phyloP scores from a whole-genome alignment of 2,329 filamentous ascomycete genomes.

The Thelonectria rubi region DNA sequence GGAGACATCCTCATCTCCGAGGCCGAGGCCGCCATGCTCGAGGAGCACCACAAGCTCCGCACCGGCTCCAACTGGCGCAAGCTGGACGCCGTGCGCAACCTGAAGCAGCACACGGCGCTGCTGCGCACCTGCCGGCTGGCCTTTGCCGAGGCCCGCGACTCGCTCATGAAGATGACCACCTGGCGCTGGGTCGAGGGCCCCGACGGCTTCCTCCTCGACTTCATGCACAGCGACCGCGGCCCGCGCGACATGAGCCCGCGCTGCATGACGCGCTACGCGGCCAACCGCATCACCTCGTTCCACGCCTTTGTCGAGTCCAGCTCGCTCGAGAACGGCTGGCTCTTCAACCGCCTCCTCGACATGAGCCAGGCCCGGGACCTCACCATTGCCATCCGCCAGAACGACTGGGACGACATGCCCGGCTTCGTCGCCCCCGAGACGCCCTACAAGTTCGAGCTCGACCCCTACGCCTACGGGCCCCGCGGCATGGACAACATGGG shows the following conservation, averaged over 20 bases:
- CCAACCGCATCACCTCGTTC: slow-evolving; percentile 23
- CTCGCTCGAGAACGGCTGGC: slow-evolving; percentile 9
- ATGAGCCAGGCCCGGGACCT: slow-evolving; percentile 18
- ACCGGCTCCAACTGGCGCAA: slow-evolving; percentile 6
- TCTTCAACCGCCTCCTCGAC: slow-evolving; percentile 13
- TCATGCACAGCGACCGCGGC: background rate
- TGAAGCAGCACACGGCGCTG: slow-evolving; percentile 19
- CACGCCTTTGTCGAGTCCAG: slow-evolving; percentile 11
- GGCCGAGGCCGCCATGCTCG: background rate
- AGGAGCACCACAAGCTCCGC: background rate
- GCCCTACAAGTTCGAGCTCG: slow-evolving; percentile 1
- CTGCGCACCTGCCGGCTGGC: slow-evolving; percentile 22
- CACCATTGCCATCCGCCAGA: slow-evolving; percentile 19
- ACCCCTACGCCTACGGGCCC: background rate
- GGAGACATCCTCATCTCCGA: too few relatives aligned
- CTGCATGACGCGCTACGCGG: slow-evolving; percentile 23
- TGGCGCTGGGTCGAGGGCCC: slow-evolving; percentile 8
- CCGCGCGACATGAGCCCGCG: slow-evolving; percentile 2
- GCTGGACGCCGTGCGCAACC: background rate
- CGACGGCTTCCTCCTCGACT: background rate
- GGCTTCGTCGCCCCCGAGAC: slow-evolving; percentile 5
- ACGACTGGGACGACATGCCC: slow-evolving; percentile 15
- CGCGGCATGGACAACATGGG: too few relatives aligned
- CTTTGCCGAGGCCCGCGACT: slow-evolving; percentile 23
- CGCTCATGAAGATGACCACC: slow-evolving; percentile 20